Evolutionary conservation across 1,284 basidiomycete genomes (phyloP).

Genomic region (Microbotryum scabiosae): DNA sequence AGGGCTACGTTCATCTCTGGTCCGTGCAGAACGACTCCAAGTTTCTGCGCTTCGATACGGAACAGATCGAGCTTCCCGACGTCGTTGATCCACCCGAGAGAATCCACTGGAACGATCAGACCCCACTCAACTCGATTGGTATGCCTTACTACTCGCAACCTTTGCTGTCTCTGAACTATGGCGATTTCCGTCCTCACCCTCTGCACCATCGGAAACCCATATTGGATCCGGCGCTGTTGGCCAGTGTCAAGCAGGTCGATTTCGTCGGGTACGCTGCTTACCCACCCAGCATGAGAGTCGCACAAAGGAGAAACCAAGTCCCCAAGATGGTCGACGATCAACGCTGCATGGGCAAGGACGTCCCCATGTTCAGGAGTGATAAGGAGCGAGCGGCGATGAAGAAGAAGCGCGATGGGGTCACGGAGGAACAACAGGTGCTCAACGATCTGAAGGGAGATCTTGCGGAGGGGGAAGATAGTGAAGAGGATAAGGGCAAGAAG

Average conservation of each 20-base stretch:
- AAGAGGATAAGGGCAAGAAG: conserved; percentile 25
- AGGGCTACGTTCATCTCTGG: conserved; percentile 76
- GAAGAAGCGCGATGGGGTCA: conserved; percentile 17
- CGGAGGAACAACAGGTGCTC: conserved; percentile 8
- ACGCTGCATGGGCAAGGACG: conserved; percentile 44
- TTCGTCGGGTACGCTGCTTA: conserved; percentile 70
- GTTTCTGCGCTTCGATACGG: conserved; percentile 61
- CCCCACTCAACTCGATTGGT: conserved; percentile 81
- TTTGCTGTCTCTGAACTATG: conserved; percentile 66
- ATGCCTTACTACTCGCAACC: conserved; percentile 73
- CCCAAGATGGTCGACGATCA: conserved; percentile 44
- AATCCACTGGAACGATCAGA: conserved; percentile 71
- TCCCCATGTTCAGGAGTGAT: conserved; percentile 74
- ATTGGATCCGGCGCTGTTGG: conserved; percentile 68
- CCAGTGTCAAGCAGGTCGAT: conserved; percentile 70
- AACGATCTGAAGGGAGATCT: conserved; percentile 1
- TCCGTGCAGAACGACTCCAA: conserved; percentile 54
- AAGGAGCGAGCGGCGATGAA: conserved; percentile 41
- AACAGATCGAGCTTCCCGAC: conserved; percentile 71
- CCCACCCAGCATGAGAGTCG: conserved; percentile 66
- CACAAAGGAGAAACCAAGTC: conserved; percentile 73
- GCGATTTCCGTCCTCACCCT: conserved; percentile 46
- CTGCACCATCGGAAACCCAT: conserved; percentile 38
- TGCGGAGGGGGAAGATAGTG: conserved; percentile 34
- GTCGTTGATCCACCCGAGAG: conserved; percentile 57